Evolutionary conservation across 2,329 filamentous ascomycete species (phyloP).

Genomic region (Diaporthe vexans): DNA sequence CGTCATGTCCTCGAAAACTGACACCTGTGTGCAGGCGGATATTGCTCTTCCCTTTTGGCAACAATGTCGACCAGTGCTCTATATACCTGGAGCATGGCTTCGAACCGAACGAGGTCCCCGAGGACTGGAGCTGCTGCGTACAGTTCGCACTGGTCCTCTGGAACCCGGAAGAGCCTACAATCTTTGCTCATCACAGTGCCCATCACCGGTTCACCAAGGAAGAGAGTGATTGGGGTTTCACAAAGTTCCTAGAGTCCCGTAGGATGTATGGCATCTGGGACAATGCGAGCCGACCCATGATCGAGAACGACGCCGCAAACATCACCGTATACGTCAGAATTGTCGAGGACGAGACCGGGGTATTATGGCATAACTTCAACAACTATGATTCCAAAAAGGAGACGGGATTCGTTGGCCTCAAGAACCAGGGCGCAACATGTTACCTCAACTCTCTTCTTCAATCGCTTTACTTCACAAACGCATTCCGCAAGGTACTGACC

Average conservation of each 20-base stretch:
- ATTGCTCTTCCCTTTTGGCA: conserved; percentile 94
- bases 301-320: conserved; percentile 82
- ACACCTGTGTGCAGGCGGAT: conserved; percentile 75
- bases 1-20: conserved; percentile 38
- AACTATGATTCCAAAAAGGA: conserved; percentile 99
- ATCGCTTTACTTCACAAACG: conserved; percentile 89
- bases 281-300: conserved; percentile 75
- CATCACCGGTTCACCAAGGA: conserved; percentile 96
- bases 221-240: conserved; percentile 98
- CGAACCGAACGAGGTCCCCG: conserved; percentile 79
- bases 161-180: conserved; percentile 92
- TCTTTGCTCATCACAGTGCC: conserved; percentile 86
- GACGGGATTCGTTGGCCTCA: conserved; percentile 95
- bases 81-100: conserved; percentile 98
- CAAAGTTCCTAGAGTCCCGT: conserved; percentile 90
- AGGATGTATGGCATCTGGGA: conserved; percentile 89
- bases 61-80: conserved; percentile 92
- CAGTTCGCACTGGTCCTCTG: conserved; percentile 95
- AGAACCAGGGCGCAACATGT: conserved; percentile 95
- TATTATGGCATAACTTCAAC: conserved; percentile 90
- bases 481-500: conserved; percentile 84
- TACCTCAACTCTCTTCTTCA: conserved; percentile 89
- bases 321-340: conserved; percentile 87
- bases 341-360: conserved; percentile 88
- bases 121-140: conserved; percentile 96